phyloP scores from a whole-genome alignment of 106 monocot genomes.

The Phalaenopsis equestris region DNA sequence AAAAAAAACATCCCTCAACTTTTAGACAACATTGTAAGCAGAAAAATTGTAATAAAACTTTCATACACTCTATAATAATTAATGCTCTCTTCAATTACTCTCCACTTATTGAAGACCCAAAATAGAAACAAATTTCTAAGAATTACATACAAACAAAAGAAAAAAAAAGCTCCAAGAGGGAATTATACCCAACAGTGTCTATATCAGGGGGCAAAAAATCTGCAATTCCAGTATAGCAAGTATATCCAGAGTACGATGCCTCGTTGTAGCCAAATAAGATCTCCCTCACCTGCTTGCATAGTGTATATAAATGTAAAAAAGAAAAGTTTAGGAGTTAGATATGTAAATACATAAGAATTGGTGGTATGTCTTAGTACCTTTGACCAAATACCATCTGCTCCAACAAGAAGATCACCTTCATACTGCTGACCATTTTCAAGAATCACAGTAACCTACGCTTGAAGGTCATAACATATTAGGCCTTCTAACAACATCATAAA shows the following conservation, averaged over 20 bases:
- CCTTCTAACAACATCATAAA: neutral
- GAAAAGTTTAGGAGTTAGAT: neutral
- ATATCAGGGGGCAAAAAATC: conserved; percentile 98
- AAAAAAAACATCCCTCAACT: conserved; percentile 10
- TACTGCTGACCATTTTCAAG: conserved; percentile 72
- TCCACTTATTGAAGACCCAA: neutral
- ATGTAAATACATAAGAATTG: too few relatives aligned
- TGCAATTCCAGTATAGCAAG: conserved; percentile 98
- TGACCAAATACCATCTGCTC: conserved; percentile 98
- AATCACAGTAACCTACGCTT: conserved; percentile 66
- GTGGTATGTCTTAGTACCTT: conserved; percentile 28
- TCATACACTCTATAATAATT: neutral
- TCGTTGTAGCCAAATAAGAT: conserved; percentile 69
- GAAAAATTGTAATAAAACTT: neutral
- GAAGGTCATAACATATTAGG: conserved; percentile 4
- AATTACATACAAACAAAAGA: neutral
- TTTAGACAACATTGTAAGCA: neutral
- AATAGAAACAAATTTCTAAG: neutral
- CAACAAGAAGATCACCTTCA: conserved; percentile 95
- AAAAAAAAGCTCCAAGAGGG: neutral
- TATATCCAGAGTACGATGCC: conserved; percentile 85
- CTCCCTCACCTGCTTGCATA: conserved; percentile 53
- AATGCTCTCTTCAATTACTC: neutral
- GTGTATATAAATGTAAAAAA: neutral
- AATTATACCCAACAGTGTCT: conserved; percentile 82